A percentile compares a stretch with the other conserved stretches of the same genome.
Evolutionary conservation across 805 yeast species (phyloP).

Genomic region (Saccharomycopsis fermentans): DNA sequence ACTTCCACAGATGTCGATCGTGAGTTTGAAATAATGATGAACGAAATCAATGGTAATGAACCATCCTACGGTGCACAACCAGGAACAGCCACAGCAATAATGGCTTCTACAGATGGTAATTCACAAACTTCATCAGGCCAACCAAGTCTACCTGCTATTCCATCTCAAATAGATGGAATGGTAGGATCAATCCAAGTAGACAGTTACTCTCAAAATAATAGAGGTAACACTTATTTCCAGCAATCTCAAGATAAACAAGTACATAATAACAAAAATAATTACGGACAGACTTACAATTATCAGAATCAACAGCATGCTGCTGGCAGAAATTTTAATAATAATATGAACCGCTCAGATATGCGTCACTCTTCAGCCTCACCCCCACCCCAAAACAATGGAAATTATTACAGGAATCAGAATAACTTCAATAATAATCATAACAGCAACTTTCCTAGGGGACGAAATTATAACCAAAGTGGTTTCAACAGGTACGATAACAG

Average conservation of each 20-base stretch:
- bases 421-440: not conserved
- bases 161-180: not conserved
- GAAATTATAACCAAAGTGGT: not conserved
- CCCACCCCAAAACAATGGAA: constrained; percentile 37
- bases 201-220: not conserved
- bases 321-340: constrained; percentile 22
- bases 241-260: not conserved
- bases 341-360: constrained; percentile 1
- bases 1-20: constrained; percentile 28
- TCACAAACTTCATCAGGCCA: not conserved
- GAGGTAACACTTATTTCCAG: not conserved
- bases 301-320: constrained; percentile 41
- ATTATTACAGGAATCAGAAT: constrained; percentile 19
- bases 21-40: constrained; percentile 43
- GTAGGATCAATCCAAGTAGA: not conserved
- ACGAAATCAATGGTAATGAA: constrained; percentile 31
- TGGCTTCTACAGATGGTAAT: not conserved
- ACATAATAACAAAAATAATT: not conserved
- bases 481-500: not conserved
- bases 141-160: not conserved
- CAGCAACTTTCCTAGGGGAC: not conserved
- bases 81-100: not conserved
- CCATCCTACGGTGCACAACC: not conserved
- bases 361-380: not conserved
- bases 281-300: constrained; percentile 20